Evolutionary conservation across 164 flowering plant genomes (phyloP).

Genomic region (Cinnamomum chago): DNA sequence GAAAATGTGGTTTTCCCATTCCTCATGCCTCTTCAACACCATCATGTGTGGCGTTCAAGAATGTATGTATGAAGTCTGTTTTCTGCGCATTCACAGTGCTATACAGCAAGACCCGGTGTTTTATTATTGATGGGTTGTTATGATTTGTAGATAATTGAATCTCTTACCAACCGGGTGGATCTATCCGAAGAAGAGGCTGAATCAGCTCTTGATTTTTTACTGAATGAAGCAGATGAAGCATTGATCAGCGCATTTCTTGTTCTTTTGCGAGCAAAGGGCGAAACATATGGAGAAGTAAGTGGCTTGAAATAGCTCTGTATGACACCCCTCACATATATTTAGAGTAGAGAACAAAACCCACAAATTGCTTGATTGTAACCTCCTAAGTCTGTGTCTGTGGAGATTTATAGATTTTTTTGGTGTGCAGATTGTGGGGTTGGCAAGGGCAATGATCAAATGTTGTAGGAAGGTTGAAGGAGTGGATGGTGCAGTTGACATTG

Average conservation of each 20-base stretch:
- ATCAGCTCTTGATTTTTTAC: slow-evolving; percentile 59
- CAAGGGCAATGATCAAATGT: slow-evolving; percentile 73
- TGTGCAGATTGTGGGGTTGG: slow-evolving; percentile 79
- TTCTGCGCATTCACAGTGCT: not conserved
- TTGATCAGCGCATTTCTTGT: slow-evolving; percentile 90
- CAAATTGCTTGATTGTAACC: not conserved
- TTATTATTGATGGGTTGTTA: not conserved
- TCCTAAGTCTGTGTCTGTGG: not conserved
- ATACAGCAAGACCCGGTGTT: not conserved
- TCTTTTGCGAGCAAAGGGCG: slow-evolving; percentile 90
- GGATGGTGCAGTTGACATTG: slow-evolving; percentile 77
- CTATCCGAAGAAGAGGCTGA: no score
- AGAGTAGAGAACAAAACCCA: not conserved
- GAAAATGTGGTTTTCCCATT: not conserved
- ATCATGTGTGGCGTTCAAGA: slow-evolving; percentile 9
- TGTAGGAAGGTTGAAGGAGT: slow-evolving; percentile 75
- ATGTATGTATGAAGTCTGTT: slow-evolving; percentile 10
- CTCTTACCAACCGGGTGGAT: slow-evolving; percentile 63
- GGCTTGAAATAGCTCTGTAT: not conserved
- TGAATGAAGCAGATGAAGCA: slow-evolving; percentile 65
- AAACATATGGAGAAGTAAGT: slow-evolving; percentile 84
- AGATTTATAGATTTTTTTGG: not conserved
- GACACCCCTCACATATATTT: not conserved
- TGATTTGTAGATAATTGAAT: slow-evolving; percentile 58
- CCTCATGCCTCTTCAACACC: slow-evolving; percentile 3